Conservation (phyloP, 2,329 filamentous ascomycete genomes). For the Colletotrichum liaoningense region DNA sequence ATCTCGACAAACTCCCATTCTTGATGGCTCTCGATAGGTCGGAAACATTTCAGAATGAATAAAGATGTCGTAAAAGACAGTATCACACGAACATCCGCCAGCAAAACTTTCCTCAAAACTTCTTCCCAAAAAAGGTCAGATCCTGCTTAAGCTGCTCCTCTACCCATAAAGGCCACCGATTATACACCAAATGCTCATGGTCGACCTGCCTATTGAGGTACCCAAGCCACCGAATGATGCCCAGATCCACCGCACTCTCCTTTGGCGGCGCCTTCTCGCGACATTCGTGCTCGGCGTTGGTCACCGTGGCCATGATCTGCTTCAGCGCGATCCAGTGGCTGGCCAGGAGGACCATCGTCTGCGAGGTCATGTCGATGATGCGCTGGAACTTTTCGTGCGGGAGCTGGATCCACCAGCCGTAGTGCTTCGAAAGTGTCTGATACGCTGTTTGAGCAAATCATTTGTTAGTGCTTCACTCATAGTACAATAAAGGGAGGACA, state of each 20-base stretch:
- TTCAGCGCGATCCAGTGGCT: slow-evolving; percentile 67
- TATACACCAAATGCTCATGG: slow-evolving; percentile 56
- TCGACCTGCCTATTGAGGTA: slow-evolving; percentile 61
- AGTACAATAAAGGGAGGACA: background rate
- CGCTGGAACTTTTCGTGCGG: slow-evolving; percentile 63
- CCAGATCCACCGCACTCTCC: slow-evolving; percentile 49
- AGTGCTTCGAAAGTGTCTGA: slow-evolving; percentile 60
- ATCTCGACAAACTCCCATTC: background rate
- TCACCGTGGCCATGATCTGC: slow-evolving; percentile 64
- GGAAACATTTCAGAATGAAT: background rate
- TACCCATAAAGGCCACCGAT: slow-evolving; percentile 67
- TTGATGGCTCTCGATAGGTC: background rate
- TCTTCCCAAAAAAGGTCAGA: slow-evolving; percentile 57
- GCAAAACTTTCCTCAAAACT: slow-evolving; percentile 35
- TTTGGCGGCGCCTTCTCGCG: slow-evolving; percentile 43
- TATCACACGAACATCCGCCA: background rate
- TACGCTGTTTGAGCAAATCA: slow-evolving; percentile 53
- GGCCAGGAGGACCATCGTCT: slow-evolving; percentile 59
- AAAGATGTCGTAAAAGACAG: background rate
- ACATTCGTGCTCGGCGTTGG: slow-evolving; percentile 50
- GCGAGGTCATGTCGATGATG: slow-evolving; percentile 59
- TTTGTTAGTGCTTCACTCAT: background rate
- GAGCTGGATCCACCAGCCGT: slow-evolving; percentile 69
- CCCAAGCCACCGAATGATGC: slow-evolving; percentile 62
- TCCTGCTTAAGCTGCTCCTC: slow-evolving; percentile 61